These are phyloP conservation scores for Aspergillus sp. DNA, from an alignment of 2,329 filamentous ascomycete genomes.

Conservation along the genomic window DNA sequence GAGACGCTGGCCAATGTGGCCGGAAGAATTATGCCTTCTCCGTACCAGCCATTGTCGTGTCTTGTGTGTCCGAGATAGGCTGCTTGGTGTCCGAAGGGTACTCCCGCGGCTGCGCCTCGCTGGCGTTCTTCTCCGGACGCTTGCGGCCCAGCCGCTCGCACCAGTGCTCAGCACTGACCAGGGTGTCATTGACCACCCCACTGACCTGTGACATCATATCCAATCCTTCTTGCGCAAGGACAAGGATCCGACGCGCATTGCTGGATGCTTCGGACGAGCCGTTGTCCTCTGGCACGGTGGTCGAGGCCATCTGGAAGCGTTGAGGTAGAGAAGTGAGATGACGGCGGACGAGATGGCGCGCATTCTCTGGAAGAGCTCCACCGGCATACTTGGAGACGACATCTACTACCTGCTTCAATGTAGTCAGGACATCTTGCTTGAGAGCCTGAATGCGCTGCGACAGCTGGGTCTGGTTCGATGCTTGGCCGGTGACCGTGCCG, in stretches of 20 bases:
- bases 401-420: constrained; percentile 78
- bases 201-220: constrained; percentile 95
- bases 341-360: constrained; percentile 76
- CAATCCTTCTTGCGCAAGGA: constrained; percentile 85
- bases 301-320: constrained; percentile 75
- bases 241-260: constrained; percentile 75
- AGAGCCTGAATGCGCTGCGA: constrained; percentile 67
- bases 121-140: constrained; percentile 33
- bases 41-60: constrained; percentile 43
- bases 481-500: constrained; percentile 25
- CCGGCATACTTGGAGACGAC: constrained; percentile 88
- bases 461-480: constrained; percentile 28
- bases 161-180: constrained; percentile 90
- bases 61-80: constrained; percentile 29
- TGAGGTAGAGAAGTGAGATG: constrained; percentile 85
- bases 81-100: constrained; percentile 37
- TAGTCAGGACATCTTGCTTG: constrained; percentile 73
- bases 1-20: background rate
- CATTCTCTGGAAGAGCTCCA: constrained; percentile 89
- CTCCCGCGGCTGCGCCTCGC: constrained; percentile 23
- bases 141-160: constrained; percentile 73
- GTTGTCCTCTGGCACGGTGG: constrained; percentile 45
- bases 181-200: constrained; percentile 83
- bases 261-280: constrained; percentile 52
- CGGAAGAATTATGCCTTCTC: constrained; percentile 32